Conservation (phyloP, 1,284 basidiomycete species). For the Phylloboletellus chloephorus region DNA sequence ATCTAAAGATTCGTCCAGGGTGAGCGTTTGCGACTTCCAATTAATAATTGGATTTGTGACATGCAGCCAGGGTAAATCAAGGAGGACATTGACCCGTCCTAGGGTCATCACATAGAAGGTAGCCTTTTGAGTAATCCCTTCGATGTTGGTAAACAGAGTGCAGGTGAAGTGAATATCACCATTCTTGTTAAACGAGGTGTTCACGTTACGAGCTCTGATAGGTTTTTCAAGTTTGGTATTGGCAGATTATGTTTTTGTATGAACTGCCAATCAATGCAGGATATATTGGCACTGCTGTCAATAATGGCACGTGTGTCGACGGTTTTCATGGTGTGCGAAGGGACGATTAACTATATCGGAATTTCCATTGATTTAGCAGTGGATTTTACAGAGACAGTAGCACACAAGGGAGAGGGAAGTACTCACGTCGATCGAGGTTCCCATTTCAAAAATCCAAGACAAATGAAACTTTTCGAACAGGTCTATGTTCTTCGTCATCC, state of each 20-base stretch:
- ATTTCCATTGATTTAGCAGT: too few relatives aligned
- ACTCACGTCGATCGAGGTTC: too few relatives aligned
- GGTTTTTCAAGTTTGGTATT: background rate
- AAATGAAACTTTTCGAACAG: background rate
- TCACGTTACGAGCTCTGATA: background rate
- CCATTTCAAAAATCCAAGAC: background rate
- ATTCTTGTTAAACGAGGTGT: background rate
- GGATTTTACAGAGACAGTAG: too few relatives aligned
- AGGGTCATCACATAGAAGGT: background rate
- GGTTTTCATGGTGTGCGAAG: too few relatives aligned
- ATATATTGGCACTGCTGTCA: conserved; percentile 23
- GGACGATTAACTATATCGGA: too few relatives aligned
- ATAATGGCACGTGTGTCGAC: conserved; percentile 20
- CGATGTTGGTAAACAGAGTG: background rate
- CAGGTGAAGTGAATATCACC: background rate
- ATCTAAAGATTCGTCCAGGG: background rate
- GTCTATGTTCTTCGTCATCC: background rate
- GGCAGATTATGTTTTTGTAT: background rate
- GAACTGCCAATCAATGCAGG: conserved; percentile 5
- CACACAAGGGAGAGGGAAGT: too few relatives aligned
- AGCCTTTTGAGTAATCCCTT: background rate
- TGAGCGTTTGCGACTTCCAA: background rate
- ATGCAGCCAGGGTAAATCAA: background rate
- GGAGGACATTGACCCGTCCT: background rate
- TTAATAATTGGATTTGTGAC: background rate